A percentile compares a stretch with the other conserved stretches of the same genome.
These are phyloP conservation scores for Diplodia sapinea DNA, from an alignment of 2,329 filamentous ascomycete genomes.

Conservation along the genomic window DNA sequence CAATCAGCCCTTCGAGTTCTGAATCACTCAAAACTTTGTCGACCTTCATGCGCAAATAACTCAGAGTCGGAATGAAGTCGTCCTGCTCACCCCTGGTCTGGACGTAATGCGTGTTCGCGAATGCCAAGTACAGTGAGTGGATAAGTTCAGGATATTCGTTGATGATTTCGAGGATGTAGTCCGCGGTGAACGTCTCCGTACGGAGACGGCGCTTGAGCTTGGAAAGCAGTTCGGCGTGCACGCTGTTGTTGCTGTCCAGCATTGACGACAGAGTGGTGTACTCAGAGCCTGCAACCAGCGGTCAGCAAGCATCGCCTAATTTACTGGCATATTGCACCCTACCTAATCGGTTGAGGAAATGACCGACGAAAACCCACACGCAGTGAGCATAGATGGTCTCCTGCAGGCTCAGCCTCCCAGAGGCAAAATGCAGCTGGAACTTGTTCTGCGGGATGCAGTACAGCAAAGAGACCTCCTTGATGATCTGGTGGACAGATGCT, in stretches of 20 bases:
- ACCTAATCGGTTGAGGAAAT: slow-evolving; percentile 92
- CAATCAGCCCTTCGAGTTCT: slow-evolving; percentile 49
- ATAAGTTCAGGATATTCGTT: slow-evolving; percentile 86
- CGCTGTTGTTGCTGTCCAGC: slow-evolving; percentile 79
- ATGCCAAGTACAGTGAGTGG: slow-evolving; percentile 85
- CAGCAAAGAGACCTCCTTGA: slow-evolving; percentile 94
- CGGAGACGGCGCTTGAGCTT: slow-evolving; percentile 95
- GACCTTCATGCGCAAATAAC: slow-evolving; percentile 69
- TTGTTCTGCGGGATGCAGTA: slow-evolving; percentile 99
- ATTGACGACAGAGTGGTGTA: slow-evolving; percentile 86
- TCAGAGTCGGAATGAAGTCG: slow-evolving; percentile 73
- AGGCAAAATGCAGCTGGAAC: slow-evolving; percentile 87
- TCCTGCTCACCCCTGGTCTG: slow-evolving; percentile 68
- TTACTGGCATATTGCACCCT: background rate
- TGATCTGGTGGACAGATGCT: slow-evolving; percentile 96
- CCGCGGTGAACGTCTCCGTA: slow-evolving; percentile 95
- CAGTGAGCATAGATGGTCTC: slow-evolving; percentile 98
- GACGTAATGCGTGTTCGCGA: slow-evolving; percentile 84
- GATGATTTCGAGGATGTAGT: slow-evolving; percentile 98
- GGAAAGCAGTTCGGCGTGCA: slow-evolving; percentile 83
- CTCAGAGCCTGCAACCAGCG: slow-evolving; percentile 63
- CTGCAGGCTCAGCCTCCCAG: slow-evolving; percentile 85
- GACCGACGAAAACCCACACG: slow-evolving; percentile 96
- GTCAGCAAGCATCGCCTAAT: background rate
- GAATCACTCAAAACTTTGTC: slow-evolving; percentile 61